Percentiles rank a stretch among this genome's conserved stretches.
These are phyloP conservation scores for Pseudocercospora pini-densiflorae DNA, from an alignment of 2,329 filamentous ascomycete genomes.

Conservation along the genomic window DNA sequence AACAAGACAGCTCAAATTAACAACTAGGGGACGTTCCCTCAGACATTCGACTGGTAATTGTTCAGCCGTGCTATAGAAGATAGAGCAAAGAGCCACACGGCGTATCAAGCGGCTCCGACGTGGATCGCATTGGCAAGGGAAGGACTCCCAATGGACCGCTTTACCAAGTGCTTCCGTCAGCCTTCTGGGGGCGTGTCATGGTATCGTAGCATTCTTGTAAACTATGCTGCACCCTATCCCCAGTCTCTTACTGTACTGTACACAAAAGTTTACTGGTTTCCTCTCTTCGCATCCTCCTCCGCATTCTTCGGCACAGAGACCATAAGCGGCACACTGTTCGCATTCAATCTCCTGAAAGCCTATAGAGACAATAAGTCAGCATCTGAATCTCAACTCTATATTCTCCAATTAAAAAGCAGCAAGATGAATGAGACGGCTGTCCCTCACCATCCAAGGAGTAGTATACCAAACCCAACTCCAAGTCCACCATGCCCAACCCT, in stretches of 20 bases:
- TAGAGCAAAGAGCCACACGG: neutral
- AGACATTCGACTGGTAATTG: too few species aligned
- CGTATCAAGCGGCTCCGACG: too few species aligned
- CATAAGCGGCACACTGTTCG: conserved; percentile 56
- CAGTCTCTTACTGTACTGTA: neutral
- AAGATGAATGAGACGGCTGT: conserved; percentile 11
- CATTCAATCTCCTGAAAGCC: conserved; percentile 59
- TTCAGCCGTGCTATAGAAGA: too few species aligned
- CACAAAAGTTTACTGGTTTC: conserved; percentile 43
- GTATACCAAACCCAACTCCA: conserved; percentile 49
- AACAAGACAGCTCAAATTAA: neutral
- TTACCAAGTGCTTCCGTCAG: too few species aligned
- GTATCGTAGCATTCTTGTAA: too few species aligned
- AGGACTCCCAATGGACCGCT: too few species aligned
- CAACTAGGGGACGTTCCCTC: neutral
- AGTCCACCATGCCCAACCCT: conserved; percentile 44
- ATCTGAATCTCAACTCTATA: neutral
- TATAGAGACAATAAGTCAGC: conserved; percentile 42
- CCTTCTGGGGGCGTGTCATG: too few species aligned
- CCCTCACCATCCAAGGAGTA: conserved; percentile 47
- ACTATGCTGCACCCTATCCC: too few species aligned
- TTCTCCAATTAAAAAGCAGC: conserved; percentile 4
- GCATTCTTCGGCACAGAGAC: conserved; percentile 59
- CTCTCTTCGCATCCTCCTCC: conserved; percentile 56
- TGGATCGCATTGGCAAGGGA: too few species aligned